phyloP scores from a whole-genome alignment of 768 basidiomycete species.

The Trametes villosa region DNA sequence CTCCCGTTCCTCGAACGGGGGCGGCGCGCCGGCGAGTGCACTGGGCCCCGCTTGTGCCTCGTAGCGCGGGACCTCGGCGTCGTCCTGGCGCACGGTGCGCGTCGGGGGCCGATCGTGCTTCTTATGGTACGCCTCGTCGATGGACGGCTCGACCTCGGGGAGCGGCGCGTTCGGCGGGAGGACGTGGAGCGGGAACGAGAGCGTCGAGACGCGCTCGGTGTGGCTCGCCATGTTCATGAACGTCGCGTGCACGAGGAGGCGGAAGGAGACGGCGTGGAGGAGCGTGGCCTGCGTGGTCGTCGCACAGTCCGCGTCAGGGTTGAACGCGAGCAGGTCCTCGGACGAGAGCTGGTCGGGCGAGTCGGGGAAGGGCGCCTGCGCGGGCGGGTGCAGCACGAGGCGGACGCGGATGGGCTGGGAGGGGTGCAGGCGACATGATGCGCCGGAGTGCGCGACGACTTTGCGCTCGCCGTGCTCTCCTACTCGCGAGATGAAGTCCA shows the following conservation, averaged over 20 bases:
- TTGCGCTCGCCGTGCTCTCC: constrained; percentile 42
- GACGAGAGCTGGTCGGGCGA: constrained; percentile 10
- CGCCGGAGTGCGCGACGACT: constrained; percentile 83
- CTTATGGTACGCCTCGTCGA: constrained; percentile 82
- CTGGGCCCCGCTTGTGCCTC: constrained; percentile 84
- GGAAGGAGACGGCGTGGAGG: constrained; percentile 82
- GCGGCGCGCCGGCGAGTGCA: constrained; percentile 67
- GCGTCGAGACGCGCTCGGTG: constrained; percentile 66
- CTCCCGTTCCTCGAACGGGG: constrained; percentile 85
- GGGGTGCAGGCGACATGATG: constrained; percentile 88
- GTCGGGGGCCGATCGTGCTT: constrained; percentile 84
- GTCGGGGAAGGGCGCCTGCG: constrained; percentile 12
- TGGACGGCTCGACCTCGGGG: constrained; percentile 71
- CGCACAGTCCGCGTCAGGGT: constrained; percentile 67
- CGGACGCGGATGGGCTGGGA: constrained; percentile 73
- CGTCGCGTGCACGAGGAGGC: constrained; percentile 71
- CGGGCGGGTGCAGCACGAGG: constrained; percentile 67
- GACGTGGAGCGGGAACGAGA: constrained; percentile 71
- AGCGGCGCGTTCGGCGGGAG: constrained; percentile 79
- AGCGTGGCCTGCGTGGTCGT: constrained; percentile 82
- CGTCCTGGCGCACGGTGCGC: constrained; percentile 71
- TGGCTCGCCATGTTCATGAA: constrained; percentile 74
- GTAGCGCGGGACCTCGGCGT: constrained; percentile 70
- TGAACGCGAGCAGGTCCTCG: constrained; percentile 45
- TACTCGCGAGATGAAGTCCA: constrained; percentile 27